Percentiles rank a stretch among this genome's conserved stretches.
phyloP scores from a whole-genome alignment of 2,329 filamentous ascomycete genomes.

The Sclerotinia subarctica region DNA sequence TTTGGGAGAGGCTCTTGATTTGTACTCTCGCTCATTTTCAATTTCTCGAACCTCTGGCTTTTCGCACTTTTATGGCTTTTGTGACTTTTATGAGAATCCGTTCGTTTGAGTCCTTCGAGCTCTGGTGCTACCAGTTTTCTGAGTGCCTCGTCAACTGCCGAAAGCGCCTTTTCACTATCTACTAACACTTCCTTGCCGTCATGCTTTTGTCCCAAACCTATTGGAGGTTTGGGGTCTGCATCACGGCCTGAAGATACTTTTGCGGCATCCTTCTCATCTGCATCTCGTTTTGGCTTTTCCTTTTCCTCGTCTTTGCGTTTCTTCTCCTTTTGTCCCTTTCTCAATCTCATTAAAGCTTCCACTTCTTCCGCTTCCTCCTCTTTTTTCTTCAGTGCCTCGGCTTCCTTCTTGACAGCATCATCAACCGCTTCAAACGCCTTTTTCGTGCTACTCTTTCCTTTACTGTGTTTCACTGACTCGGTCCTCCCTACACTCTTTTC shows the following conservation, averaged over 20 bases:
- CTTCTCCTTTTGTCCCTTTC: slow-evolving; percentile 15
- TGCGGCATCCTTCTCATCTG: slow-evolving; percentile 17
- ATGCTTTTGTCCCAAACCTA: neutral
- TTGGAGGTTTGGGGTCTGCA: neutral
- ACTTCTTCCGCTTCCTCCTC: slow-evolving; percentile 19
- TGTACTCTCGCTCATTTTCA: slow-evolving; percentile 11
- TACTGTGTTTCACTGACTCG: slow-evolving; percentile 16
- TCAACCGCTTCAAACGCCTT: slow-evolving; percentile 21
- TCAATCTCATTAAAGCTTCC: slow-evolving; percentile 19
- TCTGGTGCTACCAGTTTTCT: slow-evolving; percentile 16
- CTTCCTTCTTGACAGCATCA: slow-evolving; percentile 21
- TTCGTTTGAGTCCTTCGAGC: slow-evolving; percentile 12
- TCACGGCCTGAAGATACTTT: slow-evolving; percentile 8
- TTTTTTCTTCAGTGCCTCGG: slow-evolving; percentile 18
- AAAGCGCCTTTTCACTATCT: slow-evolving; percentile 8
- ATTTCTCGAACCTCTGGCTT: neutral
- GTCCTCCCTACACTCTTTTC: slow-evolving; percentile 18
- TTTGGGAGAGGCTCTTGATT: slow-evolving; percentile 4
- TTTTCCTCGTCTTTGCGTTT: slow-evolving; percentile 21
- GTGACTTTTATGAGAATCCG: slow-evolving; percentile 15
- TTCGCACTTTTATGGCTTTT: slow-evolving; percentile 10
- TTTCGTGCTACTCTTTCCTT: slow-evolving; percentile 20
- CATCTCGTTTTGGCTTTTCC: slow-evolving; percentile 14
- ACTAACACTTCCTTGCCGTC: slow-evolving; percentile 9
- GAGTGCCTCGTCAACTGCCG: slow-evolving; percentile 19